Percentiles rank a stretch among this genome's conserved stretches.
phyloP scores from a whole-genome alignment of 164 flowering plant species.

The Umbellularia californica region DNA sequence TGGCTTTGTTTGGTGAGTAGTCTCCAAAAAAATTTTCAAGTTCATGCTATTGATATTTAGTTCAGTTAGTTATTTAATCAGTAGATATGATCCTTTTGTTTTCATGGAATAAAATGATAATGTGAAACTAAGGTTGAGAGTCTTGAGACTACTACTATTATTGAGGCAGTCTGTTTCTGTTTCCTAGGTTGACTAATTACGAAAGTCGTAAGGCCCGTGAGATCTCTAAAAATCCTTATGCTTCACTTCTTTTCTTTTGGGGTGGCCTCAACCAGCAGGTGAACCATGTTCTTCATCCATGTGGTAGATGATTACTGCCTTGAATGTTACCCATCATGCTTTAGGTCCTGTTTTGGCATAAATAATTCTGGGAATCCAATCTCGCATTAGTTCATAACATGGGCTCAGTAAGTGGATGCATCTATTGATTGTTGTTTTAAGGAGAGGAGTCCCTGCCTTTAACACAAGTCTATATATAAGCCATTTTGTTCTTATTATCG shows the following conservation, averaged over 20 bases:
- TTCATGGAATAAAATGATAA: not conserved
- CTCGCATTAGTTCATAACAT: no score
- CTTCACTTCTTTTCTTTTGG: conserved; percentile 87
- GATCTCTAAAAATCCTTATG: conserved; percentile 78
- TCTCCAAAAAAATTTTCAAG: not conserved
- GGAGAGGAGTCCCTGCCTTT: no score
- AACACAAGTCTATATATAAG: no score
- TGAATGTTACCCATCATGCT: not conserved
- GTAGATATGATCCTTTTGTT: not conserved
- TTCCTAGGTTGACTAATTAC: conserved; percentile 75
- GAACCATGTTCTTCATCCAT: conserved; percentile 2
- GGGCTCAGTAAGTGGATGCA: no score
- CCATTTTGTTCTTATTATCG: no score
- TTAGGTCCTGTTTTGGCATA: no score
- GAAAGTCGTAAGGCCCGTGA: conserved; percentile 67
- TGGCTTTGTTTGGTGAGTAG: conserved; percentile 88
- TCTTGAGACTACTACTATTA: not conserved
- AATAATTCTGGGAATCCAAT: no score
- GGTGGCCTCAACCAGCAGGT: conserved; percentile 81
- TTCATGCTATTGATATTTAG: not conserved
- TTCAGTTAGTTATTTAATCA: not conserved
- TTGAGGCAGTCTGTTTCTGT: not conserved
- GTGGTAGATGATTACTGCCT: not conserved
- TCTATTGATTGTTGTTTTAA: no score
- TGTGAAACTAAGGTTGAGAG: not conserved